These are phyloP conservation scores for Diaporthe batatas DNA, from an alignment of 2,329 filamentous ascomycete genomes.

Conservation along the genomic window DNA sequence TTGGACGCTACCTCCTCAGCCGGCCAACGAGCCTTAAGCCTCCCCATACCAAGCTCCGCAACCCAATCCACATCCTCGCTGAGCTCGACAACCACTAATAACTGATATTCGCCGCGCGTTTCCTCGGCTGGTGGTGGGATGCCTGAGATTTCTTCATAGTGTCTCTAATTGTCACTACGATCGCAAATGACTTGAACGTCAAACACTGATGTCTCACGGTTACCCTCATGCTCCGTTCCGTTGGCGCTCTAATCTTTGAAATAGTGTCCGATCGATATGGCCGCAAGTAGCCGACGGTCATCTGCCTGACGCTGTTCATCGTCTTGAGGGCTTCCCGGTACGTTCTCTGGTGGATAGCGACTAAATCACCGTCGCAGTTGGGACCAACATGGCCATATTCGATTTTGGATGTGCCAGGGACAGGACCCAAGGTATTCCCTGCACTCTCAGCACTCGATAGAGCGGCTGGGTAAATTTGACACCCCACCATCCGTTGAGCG, in stretches of 20 bases:
- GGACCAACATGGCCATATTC: constrained; percentile 61
- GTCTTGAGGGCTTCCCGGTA: not conserved
- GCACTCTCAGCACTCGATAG: constrained; percentile 1
- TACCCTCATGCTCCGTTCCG: constrained; percentile 53
- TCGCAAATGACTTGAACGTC: constrained; percentile 53
- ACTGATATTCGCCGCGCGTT: constrained; percentile 21
- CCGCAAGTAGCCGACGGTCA: constrained; percentile 44
- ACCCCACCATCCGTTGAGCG: no score
- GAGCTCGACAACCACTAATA: constrained; percentile 31
- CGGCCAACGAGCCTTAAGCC: constrained; percentile 13
- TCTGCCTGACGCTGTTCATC: constrained; percentile 21
- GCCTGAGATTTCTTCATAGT: constrained; percentile 61
- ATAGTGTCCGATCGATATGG: constrained; percentile 48
- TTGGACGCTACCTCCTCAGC: not conserved
- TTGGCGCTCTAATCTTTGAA: constrained; percentile 49
- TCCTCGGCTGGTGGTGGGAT: constrained; percentile 52
- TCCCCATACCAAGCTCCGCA: constrained; percentile 20
- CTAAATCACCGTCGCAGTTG: constrained; percentile 42
- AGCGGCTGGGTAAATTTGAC: constrained; percentile 42
- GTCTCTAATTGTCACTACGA: constrained; percentile 54
- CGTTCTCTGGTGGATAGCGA: not conserved
- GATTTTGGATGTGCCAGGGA: constrained; percentile 61
- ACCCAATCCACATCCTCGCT: not conserved
- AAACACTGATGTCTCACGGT: constrained; percentile 56
- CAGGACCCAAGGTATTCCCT: constrained; percentile 48